A percentile compares a stretch with the other conserved stretches of the same genome.
Conservation (phyloP, 106 monocot species). For the Gastrodia elata region DNA sequence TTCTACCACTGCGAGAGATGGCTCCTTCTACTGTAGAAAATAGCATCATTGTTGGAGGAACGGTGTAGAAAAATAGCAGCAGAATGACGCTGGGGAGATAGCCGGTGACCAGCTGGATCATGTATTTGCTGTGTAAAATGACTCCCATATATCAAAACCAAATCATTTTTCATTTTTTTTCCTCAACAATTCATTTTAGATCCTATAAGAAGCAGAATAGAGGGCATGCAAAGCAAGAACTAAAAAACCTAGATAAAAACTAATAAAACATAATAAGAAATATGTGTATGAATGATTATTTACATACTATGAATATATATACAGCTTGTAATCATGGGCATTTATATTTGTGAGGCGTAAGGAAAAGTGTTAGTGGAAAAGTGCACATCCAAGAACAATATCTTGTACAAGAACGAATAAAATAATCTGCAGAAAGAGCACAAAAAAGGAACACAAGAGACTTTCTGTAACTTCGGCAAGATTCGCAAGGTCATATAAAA, state of each 20-base stretch:
- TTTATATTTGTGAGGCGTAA: too few relatives aligned
- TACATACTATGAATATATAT: too few relatives aligned
- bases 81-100: conserved; percentile 81
- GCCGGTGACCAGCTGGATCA: conserved; percentile 65
- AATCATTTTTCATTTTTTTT: neutral
- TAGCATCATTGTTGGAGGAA: conserved; percentile 83
- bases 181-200: neutral
- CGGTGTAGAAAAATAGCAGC: conserved; percentile 38
- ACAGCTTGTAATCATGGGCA: too few relatives aligned
- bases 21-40: conserved; percentile 72
- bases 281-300: too few relatives aligned
- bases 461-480: too few relatives aligned
- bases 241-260: neutral
- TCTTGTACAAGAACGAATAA: too few relatives aligned
- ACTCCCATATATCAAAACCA: neutral
- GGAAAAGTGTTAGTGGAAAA: too few relatives aligned
- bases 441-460: too few relatives aligned
- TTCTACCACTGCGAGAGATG: conserved; percentile 58
- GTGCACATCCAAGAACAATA: too few relatives aligned
- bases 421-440: too few relatives aligned
- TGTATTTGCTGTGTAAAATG: conserved; percentile 30
- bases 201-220: neutral
- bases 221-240: neutral
- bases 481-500: too few relatives aligned
- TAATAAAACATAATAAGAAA: neutral